Evolutionary conservation across 2,329 filamentous ascomycete species (phyloP).

Genomic region (Hypomyces perniciosus): DNA sequence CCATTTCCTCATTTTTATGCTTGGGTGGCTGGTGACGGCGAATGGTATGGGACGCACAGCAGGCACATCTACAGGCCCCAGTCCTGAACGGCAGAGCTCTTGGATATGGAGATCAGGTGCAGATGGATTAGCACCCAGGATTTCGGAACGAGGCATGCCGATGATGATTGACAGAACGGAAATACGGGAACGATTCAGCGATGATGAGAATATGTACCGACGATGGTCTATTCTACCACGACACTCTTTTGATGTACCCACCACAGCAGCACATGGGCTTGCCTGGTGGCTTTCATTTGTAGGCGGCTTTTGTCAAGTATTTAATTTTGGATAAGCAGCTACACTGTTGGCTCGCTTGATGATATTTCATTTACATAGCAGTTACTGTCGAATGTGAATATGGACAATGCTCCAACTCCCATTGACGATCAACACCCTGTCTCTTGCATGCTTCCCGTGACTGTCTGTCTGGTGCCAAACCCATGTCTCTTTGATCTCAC

Average conservation of each 20-base stretch:
- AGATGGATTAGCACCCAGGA: slow-evolving; percentile 4
- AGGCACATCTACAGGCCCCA: slow-evolving; percentile 12
- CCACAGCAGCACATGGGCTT: slow-evolving; percentile 3
- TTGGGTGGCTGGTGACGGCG: slow-evolving; percentile 4
- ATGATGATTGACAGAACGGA: slow-evolving; percentile 11
- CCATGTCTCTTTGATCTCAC: background rate
- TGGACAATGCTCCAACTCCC: slow-evolving; percentile 6
- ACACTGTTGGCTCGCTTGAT: slow-evolving; percentile 3
- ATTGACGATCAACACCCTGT: background rate
- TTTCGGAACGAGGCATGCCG: slow-evolving; percentile 6
- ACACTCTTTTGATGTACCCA: slow-evolving; percentile 10
- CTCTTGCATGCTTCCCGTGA: background rate
- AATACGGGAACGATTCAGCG: background rate
- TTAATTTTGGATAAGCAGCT: slow-evolving; percentile 7
- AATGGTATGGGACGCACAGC: slow-evolving; percentile 9
- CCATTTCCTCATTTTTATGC: background rate
- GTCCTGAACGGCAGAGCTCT: slow-evolving; percentile 12
- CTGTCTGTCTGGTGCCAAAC: background rate
- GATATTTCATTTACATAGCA: slow-evolving; percentile 7
- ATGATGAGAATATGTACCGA: slow-evolving; percentile 2
- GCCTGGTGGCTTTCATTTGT: slow-evolving; percentile 11
- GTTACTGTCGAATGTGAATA: slow-evolving; percentile 5
- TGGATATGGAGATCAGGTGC: slow-evolving; percentile 11
- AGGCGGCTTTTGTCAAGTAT: slow-evolving; percentile 8
- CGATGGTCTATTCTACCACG: background rate